Conservation (phyloP, 805 yeast species). For the Metschnikowia amazonensis region DNA sequence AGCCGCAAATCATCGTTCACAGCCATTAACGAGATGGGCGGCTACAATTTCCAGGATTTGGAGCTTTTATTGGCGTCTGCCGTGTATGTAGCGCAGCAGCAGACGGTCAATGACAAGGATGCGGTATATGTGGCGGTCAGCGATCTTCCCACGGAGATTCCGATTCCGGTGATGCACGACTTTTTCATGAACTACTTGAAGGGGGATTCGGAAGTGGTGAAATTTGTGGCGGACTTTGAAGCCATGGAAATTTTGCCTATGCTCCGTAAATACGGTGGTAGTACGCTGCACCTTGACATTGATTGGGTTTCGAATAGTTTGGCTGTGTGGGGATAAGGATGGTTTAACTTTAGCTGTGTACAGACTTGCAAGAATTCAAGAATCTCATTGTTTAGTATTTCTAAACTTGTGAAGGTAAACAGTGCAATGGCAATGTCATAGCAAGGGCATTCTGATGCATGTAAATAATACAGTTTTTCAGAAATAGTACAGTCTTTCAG, state of each 20-base stretch:
- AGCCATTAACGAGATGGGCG: conserved; percentile 39
- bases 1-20: conserved; percentile 37
- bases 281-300: conserved; percentile 26
- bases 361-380: too few species aligned
- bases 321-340: too few species aligned
- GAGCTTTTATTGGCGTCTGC: conserved; percentile 33
- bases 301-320: conserved; percentile 38
- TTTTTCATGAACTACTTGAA: conserved; percentile 33
- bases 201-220: conserved; percentile 16
- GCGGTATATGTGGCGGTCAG: conserved; percentile 24
- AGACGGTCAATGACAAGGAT: conserved; percentile 10
- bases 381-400: too few species aligned
- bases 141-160: conserved; percentile 34
- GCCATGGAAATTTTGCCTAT: conserved; percentile 28
- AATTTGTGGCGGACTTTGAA: conserved; percentile 21
- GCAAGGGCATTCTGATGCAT: too few species aligned
- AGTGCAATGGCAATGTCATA: too few species aligned
- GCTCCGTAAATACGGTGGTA: conserved; percentile 31
- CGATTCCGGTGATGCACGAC: conserved; percentile 35
- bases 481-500: too few species aligned
- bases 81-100: conserved; percentile 24
- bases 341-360: too few species aligned
- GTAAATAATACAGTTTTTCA: too few species aligned
- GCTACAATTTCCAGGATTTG: conserved; percentile 38
- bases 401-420: too few species aligned